A percentile compares a stretch with the other conserved stretches of the same genome.
Evolutionary conservation across 1,284 basidiomycete species (phyloP).

Genomic region (Moesziomyces parantarcticus): DNA sequence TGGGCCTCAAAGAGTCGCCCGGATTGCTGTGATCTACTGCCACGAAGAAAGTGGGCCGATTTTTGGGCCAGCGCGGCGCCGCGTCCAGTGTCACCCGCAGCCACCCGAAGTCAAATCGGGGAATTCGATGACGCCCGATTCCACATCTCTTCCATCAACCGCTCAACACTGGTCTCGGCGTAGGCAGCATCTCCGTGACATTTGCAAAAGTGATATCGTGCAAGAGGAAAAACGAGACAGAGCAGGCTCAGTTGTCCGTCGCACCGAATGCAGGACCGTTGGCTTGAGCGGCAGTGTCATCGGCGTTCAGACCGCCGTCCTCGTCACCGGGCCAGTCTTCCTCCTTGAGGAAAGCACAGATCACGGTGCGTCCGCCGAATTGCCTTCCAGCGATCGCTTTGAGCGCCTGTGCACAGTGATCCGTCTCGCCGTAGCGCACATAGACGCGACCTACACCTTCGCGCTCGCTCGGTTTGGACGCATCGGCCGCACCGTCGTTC

Average conservation of each 20-base stretch:
- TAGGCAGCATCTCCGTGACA: background rate
- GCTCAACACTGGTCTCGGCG: no score
- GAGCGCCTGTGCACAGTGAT: conserved; percentile 77
- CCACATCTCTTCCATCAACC: no score
- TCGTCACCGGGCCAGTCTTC: conserved; percentile 63
- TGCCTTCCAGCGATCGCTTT: conserved; percentile 87
- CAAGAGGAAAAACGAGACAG: background rate
- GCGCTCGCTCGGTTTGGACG: conserved; percentile 78
- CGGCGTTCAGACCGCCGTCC: conserved; percentile 57
- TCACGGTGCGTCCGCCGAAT: conserved; percentile 88
- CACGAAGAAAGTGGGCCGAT: conserved; percentile 5
- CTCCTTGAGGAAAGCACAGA: conserved; percentile 69
- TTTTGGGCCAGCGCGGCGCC: background rate
- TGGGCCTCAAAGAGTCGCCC: no score
- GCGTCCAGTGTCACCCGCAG: conserved; percentile 6
- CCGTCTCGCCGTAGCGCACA: conserved; percentile 79
- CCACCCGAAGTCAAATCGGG: background rate
- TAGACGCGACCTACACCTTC: conserved; percentile 93
- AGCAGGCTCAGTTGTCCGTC: background rate
- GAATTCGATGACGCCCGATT: no score
- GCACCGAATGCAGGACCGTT: conserved; percentile 36
- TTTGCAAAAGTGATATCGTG: background rate
- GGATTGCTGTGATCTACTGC: background rate
- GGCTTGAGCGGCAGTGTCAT: conserved; percentile 53
- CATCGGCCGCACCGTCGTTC: conserved; percentile 69